Conservation (phyloP, 768 basidiomycete species). For the Mycena alexandri region DNA sequence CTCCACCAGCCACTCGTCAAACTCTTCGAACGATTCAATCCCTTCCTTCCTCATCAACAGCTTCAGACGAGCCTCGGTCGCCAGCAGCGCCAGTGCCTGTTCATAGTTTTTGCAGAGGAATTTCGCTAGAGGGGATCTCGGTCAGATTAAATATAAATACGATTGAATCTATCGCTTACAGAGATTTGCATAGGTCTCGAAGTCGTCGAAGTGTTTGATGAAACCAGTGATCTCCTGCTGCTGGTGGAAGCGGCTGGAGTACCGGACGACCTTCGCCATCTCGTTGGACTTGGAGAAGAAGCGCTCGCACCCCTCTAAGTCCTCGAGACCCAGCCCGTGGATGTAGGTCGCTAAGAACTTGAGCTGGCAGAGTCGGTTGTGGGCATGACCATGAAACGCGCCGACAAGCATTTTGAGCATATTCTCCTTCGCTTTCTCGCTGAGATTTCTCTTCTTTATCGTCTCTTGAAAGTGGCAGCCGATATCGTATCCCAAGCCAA, state of each 20-base stretch:
- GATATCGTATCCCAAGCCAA: not conserved
- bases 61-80: too few species aligned
- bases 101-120: too few species aligned
- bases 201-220: too few species aligned
- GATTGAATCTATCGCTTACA: too few species aligned
- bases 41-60: conserved; percentile 25
- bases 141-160: too few species aligned
- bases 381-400: conserved; percentile 27
- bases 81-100: too few species aligned
- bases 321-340: conserved; percentile 19
- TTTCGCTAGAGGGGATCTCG: too few species aligned
- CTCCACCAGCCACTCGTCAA: conserved; percentile 27
- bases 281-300: conserved; percentile 29
- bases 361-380: conserved; percentile 29
- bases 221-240: too few species aligned
- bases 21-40: not conserved
- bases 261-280: too few species aligned
- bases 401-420: not conserved
- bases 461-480: not conserved
- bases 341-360: conserved; percentile 22
- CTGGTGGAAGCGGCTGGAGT: too few species aligned
- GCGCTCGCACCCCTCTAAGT: conserved; percentile 34
- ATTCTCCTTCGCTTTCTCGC: too few species aligned
- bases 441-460: not conserved
- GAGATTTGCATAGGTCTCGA: too few species aligned